Evolutionary conservation across 2,329 filamentous ascomycete genomes (phyloP).

Genomic region (Lecanosticta acicola): DNA sequence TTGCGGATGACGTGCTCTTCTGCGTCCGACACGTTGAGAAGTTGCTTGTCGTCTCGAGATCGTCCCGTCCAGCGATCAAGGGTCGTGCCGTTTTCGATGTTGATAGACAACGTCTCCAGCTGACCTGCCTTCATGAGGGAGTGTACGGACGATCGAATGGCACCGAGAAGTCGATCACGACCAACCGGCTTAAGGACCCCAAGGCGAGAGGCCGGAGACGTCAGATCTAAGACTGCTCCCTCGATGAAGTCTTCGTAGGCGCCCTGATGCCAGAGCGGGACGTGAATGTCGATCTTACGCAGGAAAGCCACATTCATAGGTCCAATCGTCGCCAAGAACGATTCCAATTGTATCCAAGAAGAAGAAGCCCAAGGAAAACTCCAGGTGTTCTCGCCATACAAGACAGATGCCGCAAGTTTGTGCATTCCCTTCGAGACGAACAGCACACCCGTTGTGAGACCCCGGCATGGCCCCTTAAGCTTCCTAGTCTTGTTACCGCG

Average conservation of each 20-base stretch:
- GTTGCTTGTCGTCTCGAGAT: conserved; percentile 10
- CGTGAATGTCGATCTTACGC: conserved; percentile 13
- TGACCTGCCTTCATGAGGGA: conserved; percentile 8
- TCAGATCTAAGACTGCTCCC: conserved; percentile 20
- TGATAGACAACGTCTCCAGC: conserved; percentile 9
- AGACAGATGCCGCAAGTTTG: conserved; percentile 10
- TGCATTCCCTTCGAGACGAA: conserved; percentile 13
- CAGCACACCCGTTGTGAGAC: conserved; percentile 13
- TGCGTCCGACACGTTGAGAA: conserved; percentile 11
- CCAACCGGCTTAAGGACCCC: conserved; percentile 14
- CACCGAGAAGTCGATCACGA: conserved; percentile 16
- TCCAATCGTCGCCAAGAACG: conserved; percentile 18
- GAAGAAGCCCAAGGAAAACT: conserved; percentile 14
- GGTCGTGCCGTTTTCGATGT: conserved; percentile 13
- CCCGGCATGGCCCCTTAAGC: conserved; percentile 10
- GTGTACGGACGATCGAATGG: conserved; percentile 11
- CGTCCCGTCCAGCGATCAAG: conserved; percentile 15
- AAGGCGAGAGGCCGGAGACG: conserved; percentile 16
- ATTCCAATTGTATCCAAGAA: conserved; percentile 21
- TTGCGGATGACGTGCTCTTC: conserved; percentile 14
- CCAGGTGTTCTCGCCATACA: conserved; percentile 19
- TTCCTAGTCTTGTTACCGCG: conserved; percentile 15
- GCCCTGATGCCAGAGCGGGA: conserved; percentile 16
- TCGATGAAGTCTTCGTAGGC: conserved; percentile 17
- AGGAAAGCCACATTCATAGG: conserved; percentile 9